These are phyloP conservation scores for Penicillium paxilli DNA, from an alignment of 495 filamentous ascomycete genomes.

Conservation along the genomic window DNA sequence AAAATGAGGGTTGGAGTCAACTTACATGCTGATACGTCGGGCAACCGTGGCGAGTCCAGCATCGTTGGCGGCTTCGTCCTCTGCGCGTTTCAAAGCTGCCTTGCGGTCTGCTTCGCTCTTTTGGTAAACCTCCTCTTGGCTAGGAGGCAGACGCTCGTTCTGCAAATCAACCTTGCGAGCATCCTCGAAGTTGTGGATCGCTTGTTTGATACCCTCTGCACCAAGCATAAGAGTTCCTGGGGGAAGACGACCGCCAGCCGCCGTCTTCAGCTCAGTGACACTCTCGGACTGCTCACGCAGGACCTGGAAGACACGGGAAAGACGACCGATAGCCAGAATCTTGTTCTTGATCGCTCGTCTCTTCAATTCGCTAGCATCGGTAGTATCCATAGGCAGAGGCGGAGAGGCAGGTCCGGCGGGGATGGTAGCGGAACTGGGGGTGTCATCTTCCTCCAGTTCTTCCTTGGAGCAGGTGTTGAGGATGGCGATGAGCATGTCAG, in stretches of 20 bases:
- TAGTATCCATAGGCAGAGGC: slow-evolving; percentile 65
- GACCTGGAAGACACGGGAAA: slow-evolving; percentile 98
- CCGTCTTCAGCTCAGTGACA: slow-evolving; percentile 96
- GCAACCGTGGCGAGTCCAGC: slow-evolving; percentile 79
- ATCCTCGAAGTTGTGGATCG: slow-evolving; percentile 96
- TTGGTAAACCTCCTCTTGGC: slow-evolving; percentile 83
- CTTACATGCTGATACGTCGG: slow-evolving; percentile 95
- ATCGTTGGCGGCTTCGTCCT: slow-evolving; percentile 87
- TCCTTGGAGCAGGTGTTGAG: slow-evolving; percentile 98
- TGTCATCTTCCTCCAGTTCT: slow-evolving; percentile 86
- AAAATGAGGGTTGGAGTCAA: slow-evolving; percentile 3
- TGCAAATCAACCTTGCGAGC: slow-evolving; percentile 97
- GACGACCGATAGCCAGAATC: slow-evolving; percentile 93
- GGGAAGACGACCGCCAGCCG: slow-evolving; percentile 87
- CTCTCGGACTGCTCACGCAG: slow-evolving; percentile 95
- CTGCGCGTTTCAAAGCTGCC: slow-evolving; percentile 80
- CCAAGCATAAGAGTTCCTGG: slow-evolving; percentile 97
- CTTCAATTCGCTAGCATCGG: slow-evolving; percentile 87
- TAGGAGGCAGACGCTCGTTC: slow-evolving; percentile 91
- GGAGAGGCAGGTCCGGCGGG: slow-evolving; percentile 66
- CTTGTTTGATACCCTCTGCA: slow-evolving; percentile 97
- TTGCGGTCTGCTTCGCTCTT: slow-evolving; percentile 76
- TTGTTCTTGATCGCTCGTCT: slow-evolving; percentile 98
- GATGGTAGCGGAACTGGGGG: slow-evolving; percentile 51
- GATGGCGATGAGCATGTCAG: slow-evolving; percentile 98